These are phyloP conservation scores for Corylus avellana DNA, from an alignment of 306 rosid genomes.

Conservation along the genomic window DNA sequence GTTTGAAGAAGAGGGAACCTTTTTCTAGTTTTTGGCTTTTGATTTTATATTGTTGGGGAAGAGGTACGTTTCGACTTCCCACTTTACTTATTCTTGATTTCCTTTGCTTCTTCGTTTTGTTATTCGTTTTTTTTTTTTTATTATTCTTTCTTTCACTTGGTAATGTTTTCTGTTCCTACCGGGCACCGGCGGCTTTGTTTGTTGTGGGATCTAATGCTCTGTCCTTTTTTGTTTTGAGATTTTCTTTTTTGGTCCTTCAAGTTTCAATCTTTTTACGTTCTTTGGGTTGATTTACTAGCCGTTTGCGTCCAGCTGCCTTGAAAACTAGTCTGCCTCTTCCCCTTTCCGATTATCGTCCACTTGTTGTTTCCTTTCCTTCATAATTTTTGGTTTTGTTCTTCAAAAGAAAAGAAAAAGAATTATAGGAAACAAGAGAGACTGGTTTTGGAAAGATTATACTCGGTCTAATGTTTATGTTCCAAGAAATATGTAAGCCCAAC, in stretches of 20 bases:
- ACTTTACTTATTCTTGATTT: background rate
- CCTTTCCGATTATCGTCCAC: background rate
- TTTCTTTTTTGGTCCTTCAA: background rate
- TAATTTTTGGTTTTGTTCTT: background rate
- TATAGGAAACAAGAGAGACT: background rate
- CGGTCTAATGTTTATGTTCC: background rate
- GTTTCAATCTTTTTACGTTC: background rate
- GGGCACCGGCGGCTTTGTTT: conserved; percentile 16
- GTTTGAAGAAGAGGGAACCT: background rate
- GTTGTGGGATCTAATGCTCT: background rate
- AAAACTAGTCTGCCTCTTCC: background rate
- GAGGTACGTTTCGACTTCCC: background rate
- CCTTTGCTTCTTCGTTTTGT: background rate
- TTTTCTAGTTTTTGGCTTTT: background rate
- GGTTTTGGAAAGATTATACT: background rate
- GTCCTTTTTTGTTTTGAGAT: conserved; percentile 12
- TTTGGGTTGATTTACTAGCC: background rate
- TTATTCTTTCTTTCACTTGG: background rate
- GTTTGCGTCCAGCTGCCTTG: background rate
- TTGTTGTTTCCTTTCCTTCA: background rate
- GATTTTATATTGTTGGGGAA: background rate
- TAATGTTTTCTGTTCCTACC: conserved; percentile 2
- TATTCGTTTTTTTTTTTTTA: background rate
- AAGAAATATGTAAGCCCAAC: background rate
- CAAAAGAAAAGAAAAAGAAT: conserved; percentile 12